Evolutionary conservation across 2,329 filamentous ascomycete genomes (phyloP), one percentile per base, ranked within the genome.

Genomic region (Boeremia lycopersici): DNA sequence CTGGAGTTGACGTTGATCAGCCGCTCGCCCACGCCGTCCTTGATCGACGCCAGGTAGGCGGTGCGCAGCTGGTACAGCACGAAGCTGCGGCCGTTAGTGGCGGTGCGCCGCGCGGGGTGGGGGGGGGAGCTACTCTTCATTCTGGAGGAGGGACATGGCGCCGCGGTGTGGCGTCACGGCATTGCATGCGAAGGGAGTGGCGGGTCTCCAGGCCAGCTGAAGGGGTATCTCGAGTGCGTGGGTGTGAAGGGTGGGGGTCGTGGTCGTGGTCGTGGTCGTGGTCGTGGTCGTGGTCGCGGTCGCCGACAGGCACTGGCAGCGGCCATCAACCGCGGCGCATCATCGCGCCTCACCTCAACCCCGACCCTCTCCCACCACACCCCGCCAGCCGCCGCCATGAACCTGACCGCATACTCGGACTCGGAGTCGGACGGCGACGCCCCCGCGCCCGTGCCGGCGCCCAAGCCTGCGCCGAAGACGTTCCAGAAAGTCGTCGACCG

Each of bases 401-500:
- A 84, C 12, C 80, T 96, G 28, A 90, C 95, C 62, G 87, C 89
- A 58, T 96, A 96, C 68, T 93, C 90, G 4, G 91, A 93, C 72
- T 95, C 88, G 0, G 88, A 75, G 41, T 91, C 87, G 11, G 89
- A 89, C 49, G 81, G 81, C 13, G 88, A 90, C 49, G 64, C 74
- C 39, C 46, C 48, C 6, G 48, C 38, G 8, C 51, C 48, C 17
- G 43, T 28, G 23, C 53, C 67, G 69, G 67, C 75, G 26, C 71
- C 78, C 84, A 76, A 65, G 59, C 71, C 62, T 50, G 74, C 53
- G 61, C 61, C 73, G 41, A 79, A 90, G 74, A 83, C 88, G 55
- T 89, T 92, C 70, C 88, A 89, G 68, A 93, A 92, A 74, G 85
- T 95, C 50, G 86, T 96, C 75, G 89, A 95, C 76, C 86, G 89